Conservation (phyloP, 768 basidiomycete species). For the Mycena rosella region DNA sequence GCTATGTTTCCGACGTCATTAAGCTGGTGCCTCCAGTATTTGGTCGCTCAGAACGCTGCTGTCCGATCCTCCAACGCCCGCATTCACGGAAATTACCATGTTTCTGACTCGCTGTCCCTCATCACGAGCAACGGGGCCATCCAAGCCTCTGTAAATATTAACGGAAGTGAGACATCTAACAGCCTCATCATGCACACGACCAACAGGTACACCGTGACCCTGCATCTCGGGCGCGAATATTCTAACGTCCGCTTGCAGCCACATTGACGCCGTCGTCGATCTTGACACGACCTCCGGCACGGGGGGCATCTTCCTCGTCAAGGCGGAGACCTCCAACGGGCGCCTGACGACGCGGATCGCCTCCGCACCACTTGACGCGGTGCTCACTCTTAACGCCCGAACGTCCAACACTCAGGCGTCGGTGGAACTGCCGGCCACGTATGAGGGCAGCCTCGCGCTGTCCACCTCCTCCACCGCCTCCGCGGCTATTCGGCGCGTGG, state of each 20-base stretch:
- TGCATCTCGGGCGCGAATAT: background rate
- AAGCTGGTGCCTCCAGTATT: slow-evolving; percentile 44
- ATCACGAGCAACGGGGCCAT: slow-evolving; percentile 58
- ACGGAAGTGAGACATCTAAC: slow-evolving; percentile 45
- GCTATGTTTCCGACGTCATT: background rate
- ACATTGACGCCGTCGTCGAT: slow-evolving; percentile 46
- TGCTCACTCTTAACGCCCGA: slow-evolving; percentile 44
- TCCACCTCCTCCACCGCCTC: slow-evolving; percentile 41
- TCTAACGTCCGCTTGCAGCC: slow-evolving; percentile 41
- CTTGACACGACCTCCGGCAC: slow-evolving; percentile 46
- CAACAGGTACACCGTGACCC: slow-evolving; percentile 61
- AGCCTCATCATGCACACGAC: slow-evolving; percentile 50
- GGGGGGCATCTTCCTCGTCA: slow-evolving; percentile 51
- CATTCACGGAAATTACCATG: slow-evolving; percentile 59
- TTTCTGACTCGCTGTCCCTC: slow-evolving; percentile 51
- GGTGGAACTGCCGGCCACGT: slow-evolving; percentile 50
- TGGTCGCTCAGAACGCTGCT: slow-evolving; percentile 42
- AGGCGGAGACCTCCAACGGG: slow-evolving; percentile 45
- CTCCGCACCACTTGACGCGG: slow-evolving; percentile 51
- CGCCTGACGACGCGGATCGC: slow-evolving; percentile 44
- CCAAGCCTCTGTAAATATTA: slow-evolving; percentile 51
- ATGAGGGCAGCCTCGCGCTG: slow-evolving; percentile 56
- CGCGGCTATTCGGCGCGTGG: slow-evolving; percentile 36
- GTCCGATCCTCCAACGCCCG: slow-evolving; percentile 51
- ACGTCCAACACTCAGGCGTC: slow-evolving; percentile 45